Evolutionary conservation across 2,329 filamentous ascomycete genomes (phyloP), one percentile per base, ranked within the genome.

Genomic region (Zopfia rhizophila): DNA sequence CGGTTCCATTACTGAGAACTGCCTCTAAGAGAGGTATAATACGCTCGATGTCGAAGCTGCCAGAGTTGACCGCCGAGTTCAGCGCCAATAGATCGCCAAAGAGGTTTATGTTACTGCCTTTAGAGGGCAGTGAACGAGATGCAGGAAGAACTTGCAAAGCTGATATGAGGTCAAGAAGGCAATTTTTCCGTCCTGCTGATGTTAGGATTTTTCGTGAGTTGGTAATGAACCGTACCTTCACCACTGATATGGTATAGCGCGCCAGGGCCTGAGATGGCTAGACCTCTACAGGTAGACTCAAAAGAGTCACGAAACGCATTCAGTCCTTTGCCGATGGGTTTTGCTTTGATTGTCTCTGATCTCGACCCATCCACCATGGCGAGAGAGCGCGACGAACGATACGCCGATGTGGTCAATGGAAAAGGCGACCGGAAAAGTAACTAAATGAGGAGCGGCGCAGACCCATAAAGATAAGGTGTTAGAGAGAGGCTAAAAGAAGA

Each of bases 11-110:
- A 25, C 53, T 52, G 41, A 72, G 43, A 31, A 61, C 63, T 23
- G 55, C 55, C 40, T 39, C 52, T 6, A 75, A 51, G 36, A 75
- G 66, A 36, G 69, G 64, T 56, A 65, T 65, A 42, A 73, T 43
- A 19, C 51, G 57, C 38, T 67, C 51, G 48, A 58, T 46, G 45
- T 64, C 46, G 45, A 42, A 42, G 24, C 38, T 48, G 38, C 25
- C 22, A n/a, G 45, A 42, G 33, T 48, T 24, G 45, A 48, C 45
- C 21, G 38, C 38, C 17, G 25, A 38, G 13, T 16, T 48, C 25
- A 48, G 38, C 31, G 17, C 38, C 14, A 38, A 48, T 14, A 48
- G 38, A 32, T 48, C 31, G 22, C 38, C 31, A 38, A 42, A 38
- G 1, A 43, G 45, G 25, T 43, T 32, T 36, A 27, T 16, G 14